Evolutionary conservation across 2,329 filamentous ascomycete species (phyloP).

Genomic region (Cytospora piceicola): DNA sequence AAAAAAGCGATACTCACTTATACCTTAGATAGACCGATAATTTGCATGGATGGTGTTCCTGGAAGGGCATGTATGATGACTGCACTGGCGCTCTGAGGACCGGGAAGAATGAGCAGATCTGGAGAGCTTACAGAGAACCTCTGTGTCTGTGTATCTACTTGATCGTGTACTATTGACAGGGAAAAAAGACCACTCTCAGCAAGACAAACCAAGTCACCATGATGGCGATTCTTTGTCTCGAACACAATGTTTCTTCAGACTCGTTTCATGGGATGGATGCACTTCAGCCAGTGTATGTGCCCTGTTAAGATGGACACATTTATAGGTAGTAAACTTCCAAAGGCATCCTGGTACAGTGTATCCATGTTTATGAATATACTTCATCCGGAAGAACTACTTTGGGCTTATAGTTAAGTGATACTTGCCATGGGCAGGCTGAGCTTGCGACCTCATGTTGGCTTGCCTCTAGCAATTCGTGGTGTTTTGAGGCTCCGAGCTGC

Average conservation of each 20-base stretch:
- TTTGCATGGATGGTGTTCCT: constrained; percentile 27
- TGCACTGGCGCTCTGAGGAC: constrained; percentile 18
- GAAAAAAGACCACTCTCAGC: constrained; percentile 26
- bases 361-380: no score
- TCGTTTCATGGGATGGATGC: neutral
- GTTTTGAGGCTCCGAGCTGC: no score
- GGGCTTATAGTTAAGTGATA: no score
- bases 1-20: constrained; percentile 18
- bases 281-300: no score
- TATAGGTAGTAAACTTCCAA: no score
- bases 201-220: neutral
- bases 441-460: no score
- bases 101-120: constrained; percentile 11
- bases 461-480: no score
- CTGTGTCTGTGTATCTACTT: neutral
- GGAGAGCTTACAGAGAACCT: constrained; percentile 8
- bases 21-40: constrained; percentile 26
- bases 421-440: no score
- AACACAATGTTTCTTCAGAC: neutral
- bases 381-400: no score
- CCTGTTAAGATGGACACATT: no score
- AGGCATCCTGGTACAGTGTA: no score
- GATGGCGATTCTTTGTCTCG: neutral
- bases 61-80: constrained; percentile 11
- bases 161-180: constrained; percentile 6